Evolutionary conservation across 2,329 filamentous ascomycete species (phyloP).

Genomic region (Cladophialophora exuberans): DNA sequence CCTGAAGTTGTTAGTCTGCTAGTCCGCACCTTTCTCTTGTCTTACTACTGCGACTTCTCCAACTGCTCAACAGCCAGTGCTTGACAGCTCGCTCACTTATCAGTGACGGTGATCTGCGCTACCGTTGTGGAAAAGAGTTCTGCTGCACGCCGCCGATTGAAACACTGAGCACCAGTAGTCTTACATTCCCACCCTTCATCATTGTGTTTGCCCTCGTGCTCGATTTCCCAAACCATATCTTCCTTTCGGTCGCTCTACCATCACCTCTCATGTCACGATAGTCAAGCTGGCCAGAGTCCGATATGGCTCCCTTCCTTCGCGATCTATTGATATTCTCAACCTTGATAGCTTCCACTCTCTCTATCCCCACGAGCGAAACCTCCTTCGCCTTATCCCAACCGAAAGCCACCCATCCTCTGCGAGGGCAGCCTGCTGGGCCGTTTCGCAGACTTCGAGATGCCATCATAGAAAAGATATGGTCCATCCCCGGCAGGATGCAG

Average conservation of each 20-base stretch:
- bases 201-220: conserved; percentile 18
- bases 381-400: conserved; percentile 9
- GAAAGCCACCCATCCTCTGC: conserved; percentile 5
- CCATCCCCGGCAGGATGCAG: conserved; percentile 36
- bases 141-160: too few relatives aligned
- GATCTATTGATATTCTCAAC: conserved; percentile 19
- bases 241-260: background rate
- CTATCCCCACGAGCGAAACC: conserved; percentile 23
- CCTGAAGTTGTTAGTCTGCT: too few relatives aligned
- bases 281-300: background rate
- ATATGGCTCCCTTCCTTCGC: conserved; percentile 24
- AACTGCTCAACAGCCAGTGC: too few relatives aligned
- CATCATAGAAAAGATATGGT: conserved; percentile 50
- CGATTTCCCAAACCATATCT: conserved; percentile 9
- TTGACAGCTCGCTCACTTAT: too few relatives aligned
- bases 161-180: too few relatives aligned
- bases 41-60: too few relatives aligned
- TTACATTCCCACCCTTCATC: too few relatives aligned
- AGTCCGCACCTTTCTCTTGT: too few relatives aligned
- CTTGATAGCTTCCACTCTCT: conserved; percentile 12
- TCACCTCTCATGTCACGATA: conserved; percentile 17
- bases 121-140: too few relatives aligned
- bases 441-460: conserved; percentile 43
- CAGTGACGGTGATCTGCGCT: too few relatives aligned
- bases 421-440: conserved; percentile 18